Evolutionary conservation across 2,329 filamentous ascomycete genomes (phyloP).

Genomic region (Neopestalotiopsis sp.): DNA sequence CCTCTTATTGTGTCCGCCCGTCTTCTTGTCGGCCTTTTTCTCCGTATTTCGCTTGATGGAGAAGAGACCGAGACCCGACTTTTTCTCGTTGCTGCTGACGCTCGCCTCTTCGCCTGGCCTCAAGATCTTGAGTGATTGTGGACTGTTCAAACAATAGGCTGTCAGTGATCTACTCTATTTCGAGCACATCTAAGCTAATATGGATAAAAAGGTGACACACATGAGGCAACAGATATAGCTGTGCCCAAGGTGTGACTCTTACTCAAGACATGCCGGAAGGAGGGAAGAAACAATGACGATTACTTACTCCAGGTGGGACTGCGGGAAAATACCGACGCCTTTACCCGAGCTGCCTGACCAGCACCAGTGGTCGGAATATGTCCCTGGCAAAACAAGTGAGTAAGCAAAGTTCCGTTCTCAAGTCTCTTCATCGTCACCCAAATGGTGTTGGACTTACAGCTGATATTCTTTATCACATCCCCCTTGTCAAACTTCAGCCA

Average conservation of each 20-base stretch:
- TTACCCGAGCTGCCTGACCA: constrained; percentile 39
- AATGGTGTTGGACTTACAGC: constrained; percentile 30
- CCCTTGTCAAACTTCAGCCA: constrained; percentile 70
- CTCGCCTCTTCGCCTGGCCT: constrained; percentile 30
- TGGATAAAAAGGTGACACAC: too few relatives aligned
- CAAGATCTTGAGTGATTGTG: constrained; percentile 29
- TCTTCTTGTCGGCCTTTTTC: constrained; percentile 1
- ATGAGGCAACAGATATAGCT: too few relatives aligned
- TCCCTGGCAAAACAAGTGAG: constrained; percentile 25
- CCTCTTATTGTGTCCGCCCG: not conserved
- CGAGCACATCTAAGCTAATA: too few relatives aligned
- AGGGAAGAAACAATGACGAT: too few relatives aligned
- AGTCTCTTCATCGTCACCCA: not conserved
- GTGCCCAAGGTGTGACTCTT: too few relatives aligned
- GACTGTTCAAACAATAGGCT: constrained; percentile 4
- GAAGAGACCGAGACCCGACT: constrained; percentile 19
- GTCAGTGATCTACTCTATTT: too few relatives aligned
- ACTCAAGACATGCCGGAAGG: too few relatives aligned
- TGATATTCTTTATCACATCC: constrained; percentile 68
- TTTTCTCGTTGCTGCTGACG: constrained; percentile 36
- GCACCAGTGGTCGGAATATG: constrained; percentile 38
- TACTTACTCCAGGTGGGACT: constrained; percentile 34
- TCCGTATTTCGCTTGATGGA: constrained; percentile 17
- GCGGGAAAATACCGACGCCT: constrained; percentile 38
- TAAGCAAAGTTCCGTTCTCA: not conserved